Evolutionary conservation across 208 protist species (phyloP).

Genomic region (Herpetomonas muscarum): DNA sequence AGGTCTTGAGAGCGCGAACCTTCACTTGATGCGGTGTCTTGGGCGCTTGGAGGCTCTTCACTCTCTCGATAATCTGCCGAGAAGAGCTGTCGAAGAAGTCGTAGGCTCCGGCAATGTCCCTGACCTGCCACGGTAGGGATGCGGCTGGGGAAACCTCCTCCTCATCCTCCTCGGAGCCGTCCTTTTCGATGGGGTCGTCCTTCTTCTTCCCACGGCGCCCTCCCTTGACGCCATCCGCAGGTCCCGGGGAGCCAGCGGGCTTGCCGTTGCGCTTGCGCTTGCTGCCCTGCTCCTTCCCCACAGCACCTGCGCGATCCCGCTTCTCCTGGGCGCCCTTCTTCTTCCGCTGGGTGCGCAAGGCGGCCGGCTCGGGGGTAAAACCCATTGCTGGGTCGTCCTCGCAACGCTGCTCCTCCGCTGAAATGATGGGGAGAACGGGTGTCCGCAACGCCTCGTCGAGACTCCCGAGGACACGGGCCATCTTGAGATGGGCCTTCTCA

Average conservation of each 20-base stretch:
- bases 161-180: not conserved
- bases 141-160: not conserved
- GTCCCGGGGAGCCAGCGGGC: not conserved
- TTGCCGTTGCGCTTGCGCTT: not conserved
- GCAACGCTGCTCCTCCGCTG: constrained; percentile 72
- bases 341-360: constrained; percentile 3
- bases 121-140: constrained; percentile 3
- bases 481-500: constrained; percentile 95
- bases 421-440: constrained; percentile 57
- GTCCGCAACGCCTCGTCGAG: constrained; percentile 72
- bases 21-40: constrained; percentile 81
- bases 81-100: constrained; percentile 47
- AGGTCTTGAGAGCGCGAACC: constrained; percentile 80
- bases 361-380: constrained; percentile 26
- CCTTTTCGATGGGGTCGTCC: constrained; percentile 1
- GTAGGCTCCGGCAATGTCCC: constrained; percentile 24
- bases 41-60: constrained; percentile 72
- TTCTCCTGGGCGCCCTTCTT: constrained; percentile 8
- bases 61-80: constrained; percentile 64
- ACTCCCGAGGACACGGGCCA: constrained; percentile 73
- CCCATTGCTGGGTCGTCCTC: constrained; percentile 81
- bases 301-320: too few relatives aligned
- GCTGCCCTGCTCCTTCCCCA: constrained; percentile 16
- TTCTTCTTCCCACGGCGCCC: constrained; percentile 21
- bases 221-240: constrained; percentile 7